Conservation (phyloP, 768 basidiomycete species). For the Kwoniella botswanensis region DNA sequence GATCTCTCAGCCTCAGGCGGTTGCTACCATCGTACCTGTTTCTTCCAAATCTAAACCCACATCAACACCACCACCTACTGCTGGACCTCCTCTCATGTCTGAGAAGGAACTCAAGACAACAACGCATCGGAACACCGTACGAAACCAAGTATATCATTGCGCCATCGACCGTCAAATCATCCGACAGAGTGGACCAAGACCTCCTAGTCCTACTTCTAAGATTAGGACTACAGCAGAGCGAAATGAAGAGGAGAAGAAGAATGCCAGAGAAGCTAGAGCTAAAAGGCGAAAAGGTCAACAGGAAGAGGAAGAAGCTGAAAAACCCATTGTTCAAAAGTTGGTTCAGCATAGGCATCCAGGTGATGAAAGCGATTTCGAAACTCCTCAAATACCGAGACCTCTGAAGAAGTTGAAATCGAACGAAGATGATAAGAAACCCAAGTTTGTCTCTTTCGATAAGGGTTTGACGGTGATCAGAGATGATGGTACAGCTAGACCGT, state of each 20-base stretch:
- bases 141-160: slow-evolving; percentile 56
- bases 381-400: slow-evolving; percentile 40
- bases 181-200: slow-evolving; percentile 48
- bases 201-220: slow-evolving; percentile 53
- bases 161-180: slow-evolving; percentile 56
- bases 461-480: slow-evolving; percentile 52
- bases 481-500: slow-evolving; percentile 20
- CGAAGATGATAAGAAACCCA: slow-evolving; percentile 33
- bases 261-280: slow-evolving; percentile 42
- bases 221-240: slow-evolving; percentile 50
- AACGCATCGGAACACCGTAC: slow-evolving; percentile 51
- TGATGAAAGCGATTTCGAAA: slow-evolving; percentile 54
- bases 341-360: slow-evolving; percentile 47
- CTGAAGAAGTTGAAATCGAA: slow-evolving; percentile 38
- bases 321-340: slow-evolving; percentile 24
- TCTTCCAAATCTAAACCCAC: slow-evolving; percentile 16
- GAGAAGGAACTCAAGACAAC: slow-evolving; percentile 54
- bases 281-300: slow-evolving; percentile 40
- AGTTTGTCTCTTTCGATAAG: slow-evolving; percentile 55
- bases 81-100: slow-evolving; percentile 38
- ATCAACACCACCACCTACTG: neutral
- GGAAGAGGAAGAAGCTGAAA: slow-evolving; percentile 7
- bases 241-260: slow-evolving; percentile 46
- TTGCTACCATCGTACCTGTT: slow-evolving; percentile 33
- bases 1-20: slow-evolving; percentile 2